Conservation (phyloP, 176 grass and related monocot species). For the Raddia distichophylla region DNA sequence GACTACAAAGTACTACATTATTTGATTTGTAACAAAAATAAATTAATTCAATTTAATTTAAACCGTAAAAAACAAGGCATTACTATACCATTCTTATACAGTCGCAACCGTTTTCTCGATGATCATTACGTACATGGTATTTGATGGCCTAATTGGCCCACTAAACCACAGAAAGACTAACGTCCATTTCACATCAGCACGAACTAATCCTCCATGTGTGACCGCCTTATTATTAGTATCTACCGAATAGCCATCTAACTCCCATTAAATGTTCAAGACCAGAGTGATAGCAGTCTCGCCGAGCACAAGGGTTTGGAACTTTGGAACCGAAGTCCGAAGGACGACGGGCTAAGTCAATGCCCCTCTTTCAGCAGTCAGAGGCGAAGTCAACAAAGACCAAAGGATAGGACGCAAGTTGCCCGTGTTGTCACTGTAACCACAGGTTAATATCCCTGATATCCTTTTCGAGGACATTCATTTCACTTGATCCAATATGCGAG, state of each 20-base stretch:
- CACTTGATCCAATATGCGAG: too few relatives aligned
- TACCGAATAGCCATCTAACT: slow-evolving; percentile 9
- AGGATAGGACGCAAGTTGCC: background rate
- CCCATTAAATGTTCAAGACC: slow-evolving; percentile 5
- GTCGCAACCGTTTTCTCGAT: background rate
- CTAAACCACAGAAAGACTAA: background rate
- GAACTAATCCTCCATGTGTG: slow-evolving; percentile 11
- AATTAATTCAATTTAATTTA: too few relatives aligned
- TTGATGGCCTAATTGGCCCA: background rate
- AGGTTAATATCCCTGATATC: background rate
- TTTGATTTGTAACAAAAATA: too few relatives aligned
- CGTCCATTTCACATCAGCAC: slow-evolving; percentile 1
- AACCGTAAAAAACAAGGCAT: too few relatives aligned
- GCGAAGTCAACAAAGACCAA: slow-evolving; percentile 42
- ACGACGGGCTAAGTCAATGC: slow-evolving; percentile 30
- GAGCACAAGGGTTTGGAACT: slow-evolving; percentile 37
- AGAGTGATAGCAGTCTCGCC: background rate
- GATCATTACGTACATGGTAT: background rate
- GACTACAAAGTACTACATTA: too few relatives aligned
- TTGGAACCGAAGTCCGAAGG: background rate
- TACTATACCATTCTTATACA: background rate
- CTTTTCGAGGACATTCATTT: too few relatives aligned
- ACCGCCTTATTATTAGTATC: background rate
- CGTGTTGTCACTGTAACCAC: background rate
- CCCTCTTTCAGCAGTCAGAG: background rate